Conservation (phyloP, 2,329 filamentous ascomycete species). For the Fusarium oxysporum region DNA sequence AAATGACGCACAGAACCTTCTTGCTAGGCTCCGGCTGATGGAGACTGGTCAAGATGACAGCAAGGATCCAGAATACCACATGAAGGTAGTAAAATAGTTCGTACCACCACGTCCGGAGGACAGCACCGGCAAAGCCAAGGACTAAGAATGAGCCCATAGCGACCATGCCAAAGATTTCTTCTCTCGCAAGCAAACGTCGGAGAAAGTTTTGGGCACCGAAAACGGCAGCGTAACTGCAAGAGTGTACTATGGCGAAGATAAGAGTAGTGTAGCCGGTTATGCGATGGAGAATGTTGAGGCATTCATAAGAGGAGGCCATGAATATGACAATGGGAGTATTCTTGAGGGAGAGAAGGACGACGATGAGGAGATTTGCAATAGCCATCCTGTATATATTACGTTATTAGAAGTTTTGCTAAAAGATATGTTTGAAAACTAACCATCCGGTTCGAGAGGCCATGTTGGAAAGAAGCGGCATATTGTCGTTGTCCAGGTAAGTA, state of each 20-base stretch:
- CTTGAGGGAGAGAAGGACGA: conserved; percentile 67
- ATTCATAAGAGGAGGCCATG: conserved; percentile 67
- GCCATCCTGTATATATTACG: conserved; percentile 49
- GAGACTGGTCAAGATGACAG: conserved; percentile 60
- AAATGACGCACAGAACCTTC: conserved; percentile 56
- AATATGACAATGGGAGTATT: conserved; percentile 68
- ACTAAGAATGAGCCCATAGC: conserved; percentile 60
- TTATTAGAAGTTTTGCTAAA: not conserved
- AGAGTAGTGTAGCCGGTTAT: conserved; percentile 64
- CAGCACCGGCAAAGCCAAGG: conserved; percentile 56
- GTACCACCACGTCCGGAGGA: conserved; percentile 62
- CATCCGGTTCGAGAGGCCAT: conserved; percentile 55
- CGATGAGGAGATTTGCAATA: conserved; percentile 60
- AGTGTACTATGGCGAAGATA: conserved; percentile 59
- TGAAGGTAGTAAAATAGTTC: conserved; percentile 68
- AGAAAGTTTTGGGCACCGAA: conserved; percentile 50
- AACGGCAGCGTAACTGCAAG: conserved; percentile 55
- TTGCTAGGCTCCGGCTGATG: conserved; percentile 62
- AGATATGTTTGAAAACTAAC: conserved; percentile 40
- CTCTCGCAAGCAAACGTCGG: conserved; percentile 49
- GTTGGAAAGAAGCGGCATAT: conserved; percentile 48
- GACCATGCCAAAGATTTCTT: conserved; percentile 62
- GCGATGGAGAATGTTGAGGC: conserved; percentile 68
- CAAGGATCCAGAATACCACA: conserved; percentile 60
- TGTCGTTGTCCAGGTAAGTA: conserved; percentile 49